Base-by-base conservation (phyloP, 1,284 basidiomycete species). In the Marasmius oreades region DNA sequence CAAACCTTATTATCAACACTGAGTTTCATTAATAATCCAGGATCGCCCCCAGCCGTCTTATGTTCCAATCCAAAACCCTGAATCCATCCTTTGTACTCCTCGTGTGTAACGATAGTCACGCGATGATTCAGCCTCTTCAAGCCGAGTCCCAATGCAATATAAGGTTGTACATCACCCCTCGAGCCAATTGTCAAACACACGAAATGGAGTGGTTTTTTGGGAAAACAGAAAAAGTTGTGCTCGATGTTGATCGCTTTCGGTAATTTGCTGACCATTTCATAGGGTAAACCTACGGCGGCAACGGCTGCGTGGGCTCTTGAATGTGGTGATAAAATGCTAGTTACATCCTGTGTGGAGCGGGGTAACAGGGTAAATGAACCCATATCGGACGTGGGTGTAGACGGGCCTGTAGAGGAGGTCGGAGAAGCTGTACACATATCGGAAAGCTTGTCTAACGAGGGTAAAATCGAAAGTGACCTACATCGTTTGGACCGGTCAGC, bases 1-100 rank as follows among this genome's bases (percentile, higher is more conserved):
- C 11, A 54, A 58, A 80, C 80, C 71, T 81, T 84, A 66, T 89
- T 84, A 54, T 82, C 79, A 0, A 82, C 80, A 59, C 78, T 82
- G 18, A 81, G 66, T 61, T 81, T 79, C 79, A 80, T 80, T 66
- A 92, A 69, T 33, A 86, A 85, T 0, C 86, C 89, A 0, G 90
- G 90, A 69, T 93, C 90, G 1, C 90, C 90, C 3, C 90, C 90
- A 5, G 89, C 85, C 50, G 82, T 78, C 18, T 82, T 75, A 69
- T 91, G 89, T 47, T 75, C 77, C 59, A 92, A 80, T 2, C 85
- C 88, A 66, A 84, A 88, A 4, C 82, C 76, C 62, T 82, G 76
- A 34, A 85, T 71, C 82, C 82, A 86, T 3, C 63, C 64, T 63
- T 81, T 79, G 66, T 85, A 87, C 64, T 87, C 84, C 58, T 76